These are phyloP conservation scores for Wickerhamomyces xylosicus DNA, from an alignment of 805 yeast genomes.

Conservation along the genomic window DNA sequence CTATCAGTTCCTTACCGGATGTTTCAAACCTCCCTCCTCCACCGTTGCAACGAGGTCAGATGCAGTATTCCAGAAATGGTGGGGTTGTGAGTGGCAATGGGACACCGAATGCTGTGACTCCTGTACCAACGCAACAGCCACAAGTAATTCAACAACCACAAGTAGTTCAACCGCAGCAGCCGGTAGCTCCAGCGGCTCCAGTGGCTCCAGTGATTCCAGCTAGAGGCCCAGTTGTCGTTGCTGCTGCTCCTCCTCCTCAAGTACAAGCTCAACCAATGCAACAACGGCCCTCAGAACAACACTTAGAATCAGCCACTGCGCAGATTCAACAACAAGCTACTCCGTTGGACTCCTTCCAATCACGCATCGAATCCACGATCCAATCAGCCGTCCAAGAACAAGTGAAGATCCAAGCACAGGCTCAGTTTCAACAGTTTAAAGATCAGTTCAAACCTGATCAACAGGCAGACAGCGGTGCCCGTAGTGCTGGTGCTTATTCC, in stretches of 20 bases:
- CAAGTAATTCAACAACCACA: not conserved
- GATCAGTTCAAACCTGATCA: not conserved
- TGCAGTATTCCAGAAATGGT: constrained; percentile 21
- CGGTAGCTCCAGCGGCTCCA: constrained; percentile 1
- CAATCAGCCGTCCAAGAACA: not conserved
- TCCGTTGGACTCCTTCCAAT: constrained; percentile 1
- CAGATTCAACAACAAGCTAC: constrained; percentile 2
- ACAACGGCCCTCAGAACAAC: not conserved
- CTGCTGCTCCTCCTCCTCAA: constrained; percentile 5
- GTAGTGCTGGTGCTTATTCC: constrained; percentile 4
- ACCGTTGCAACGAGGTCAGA: constrained; percentile 28
- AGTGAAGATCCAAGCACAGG: not conserved
- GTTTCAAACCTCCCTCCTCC: constrained; percentile 26
- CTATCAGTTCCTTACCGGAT: constrained; percentile 6
- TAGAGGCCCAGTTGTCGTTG: not conserved
- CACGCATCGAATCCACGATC: not conserved
- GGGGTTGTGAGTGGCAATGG: too few species aligned
- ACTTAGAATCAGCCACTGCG: not conserved
- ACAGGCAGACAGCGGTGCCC: too few species aligned
- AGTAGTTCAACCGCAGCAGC: constrained; percentile 1
- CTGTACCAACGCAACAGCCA: constrained; percentile 7
- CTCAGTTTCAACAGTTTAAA: too few species aligned
- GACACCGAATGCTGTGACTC: constrained; percentile 9
- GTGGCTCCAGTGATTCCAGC: not conserved
- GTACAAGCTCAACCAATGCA: constrained; percentile 1